Evolutionary conservation across 306 rosid genomes (phyloP).

Genomic region (Leucaena leucocephala): DNA sequence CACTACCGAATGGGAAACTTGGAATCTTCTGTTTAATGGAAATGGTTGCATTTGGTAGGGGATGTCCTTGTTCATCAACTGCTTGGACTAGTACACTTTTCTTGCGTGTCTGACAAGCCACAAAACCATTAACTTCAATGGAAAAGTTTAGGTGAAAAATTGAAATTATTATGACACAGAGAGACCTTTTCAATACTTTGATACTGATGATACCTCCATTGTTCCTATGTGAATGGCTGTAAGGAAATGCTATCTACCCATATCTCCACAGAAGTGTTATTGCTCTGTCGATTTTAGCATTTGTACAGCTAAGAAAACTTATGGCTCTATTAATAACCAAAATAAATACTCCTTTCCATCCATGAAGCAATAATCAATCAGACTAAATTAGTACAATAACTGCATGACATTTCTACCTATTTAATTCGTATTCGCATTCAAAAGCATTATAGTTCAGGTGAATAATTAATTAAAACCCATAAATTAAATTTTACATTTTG

Average conservation of each 20-base stretch:
- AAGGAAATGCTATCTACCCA: slow-evolving; percentile 63
- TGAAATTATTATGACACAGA: background rate
- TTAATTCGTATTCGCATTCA: too few species aligned
- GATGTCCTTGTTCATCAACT: slow-evolving; percentile 53
- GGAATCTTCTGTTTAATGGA: slow-evolving; percentile 18
- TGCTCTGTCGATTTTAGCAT: slow-evolving; percentile 48
- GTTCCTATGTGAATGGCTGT: slow-evolving; percentile 52
- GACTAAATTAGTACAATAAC: background rate
- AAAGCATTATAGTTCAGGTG: too few species aligned
- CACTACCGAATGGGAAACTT: slow-evolving; percentile 63
- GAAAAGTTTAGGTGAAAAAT: too few species aligned
- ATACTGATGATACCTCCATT: slow-evolving; percentile 59
- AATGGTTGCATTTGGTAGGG: slow-evolving; percentile 44
- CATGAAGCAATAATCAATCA: background rate
- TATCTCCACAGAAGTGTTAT: slow-evolving; percentile 45
- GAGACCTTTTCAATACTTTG: slow-evolving; percentile 52
- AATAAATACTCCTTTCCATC: background rate
- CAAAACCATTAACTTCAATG: background rate
- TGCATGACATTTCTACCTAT: too few species aligned
- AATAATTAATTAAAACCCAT: too few species aligned
- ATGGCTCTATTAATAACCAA: background rate
- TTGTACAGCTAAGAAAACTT: background rate
- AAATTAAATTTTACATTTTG: too few species aligned
- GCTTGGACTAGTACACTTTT: slow-evolving; percentile 51
- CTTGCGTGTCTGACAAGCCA: slow-evolving; percentile 55